phyloP scores from a whole-genome alignment of 2,329 filamentous ascomycete species.

The Fusarium domesticum region DNA sequence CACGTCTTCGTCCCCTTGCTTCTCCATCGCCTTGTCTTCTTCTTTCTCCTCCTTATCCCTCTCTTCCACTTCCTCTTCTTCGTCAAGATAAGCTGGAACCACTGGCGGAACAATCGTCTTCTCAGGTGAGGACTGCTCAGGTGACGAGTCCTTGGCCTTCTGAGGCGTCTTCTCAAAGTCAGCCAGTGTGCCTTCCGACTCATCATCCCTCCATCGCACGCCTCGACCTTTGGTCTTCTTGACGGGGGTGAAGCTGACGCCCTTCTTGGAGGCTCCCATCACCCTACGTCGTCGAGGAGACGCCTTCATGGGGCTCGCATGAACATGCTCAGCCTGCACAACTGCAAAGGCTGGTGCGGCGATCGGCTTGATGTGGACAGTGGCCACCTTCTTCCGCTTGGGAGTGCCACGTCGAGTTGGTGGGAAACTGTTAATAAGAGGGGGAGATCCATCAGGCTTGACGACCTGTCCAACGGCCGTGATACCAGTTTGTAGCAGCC shows the following conservation, averaged over 20 bases:
- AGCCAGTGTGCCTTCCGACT: conserved; percentile 72
- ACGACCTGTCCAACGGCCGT: conserved; percentile 77
- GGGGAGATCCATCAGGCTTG: conserved; percentile 74
- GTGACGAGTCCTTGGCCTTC: conserved; percentile 55
- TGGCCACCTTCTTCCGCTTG: conserved; percentile 62
- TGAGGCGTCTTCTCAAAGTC: conserved; percentile 92
- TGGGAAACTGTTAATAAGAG: conserved; percentile 63
- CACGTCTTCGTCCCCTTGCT: conserved; percentile 3
- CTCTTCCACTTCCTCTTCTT: conserved; percentile 5
- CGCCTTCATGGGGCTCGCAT: conserved; percentile 59
- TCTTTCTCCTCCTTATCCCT: conserved; percentile 7
- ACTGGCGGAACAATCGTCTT: conserved; percentile 35
- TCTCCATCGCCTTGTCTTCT: conserved; percentile 2
- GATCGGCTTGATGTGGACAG: conserved; percentile 43
- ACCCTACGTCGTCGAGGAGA: conserved; percentile 79
- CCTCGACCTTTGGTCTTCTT: conserved; percentile 74
- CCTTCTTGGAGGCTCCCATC: conserved; percentile 59
- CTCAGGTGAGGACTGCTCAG: conserved; percentile 39
- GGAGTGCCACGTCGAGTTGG: conserved; percentile 72
- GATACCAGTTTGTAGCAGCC: conserved; percentile 73
- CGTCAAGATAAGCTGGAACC: conserved; percentile 20
- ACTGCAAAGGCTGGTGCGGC: conserved; percentile 42
- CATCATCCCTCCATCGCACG: conserved; percentile 93
- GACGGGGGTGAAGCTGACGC: conserved; percentile 75
- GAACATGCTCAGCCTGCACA: conserved; percentile 30